These are phyloP conservation scores for Stagonosporopsis vannaccii DNA, from an alignment of 2,329 filamentous ascomycete genomes.

Conservation along the genomic window DNA sequence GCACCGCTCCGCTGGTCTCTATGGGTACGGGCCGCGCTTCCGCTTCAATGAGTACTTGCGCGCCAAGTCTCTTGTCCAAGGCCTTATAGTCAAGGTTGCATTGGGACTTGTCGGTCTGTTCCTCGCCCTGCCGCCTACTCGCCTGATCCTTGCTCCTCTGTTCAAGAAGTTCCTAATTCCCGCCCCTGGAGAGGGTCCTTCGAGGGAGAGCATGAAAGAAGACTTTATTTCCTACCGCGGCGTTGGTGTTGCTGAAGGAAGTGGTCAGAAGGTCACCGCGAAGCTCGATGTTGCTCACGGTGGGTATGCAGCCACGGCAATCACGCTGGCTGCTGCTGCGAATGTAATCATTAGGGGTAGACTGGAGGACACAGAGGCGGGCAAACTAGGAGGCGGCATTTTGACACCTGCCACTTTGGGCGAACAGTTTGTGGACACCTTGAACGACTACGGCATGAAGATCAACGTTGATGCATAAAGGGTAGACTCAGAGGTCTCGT, in stretches of 20 bases:
- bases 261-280: constrained; percentile 62
- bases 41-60: constrained; percentile 64
- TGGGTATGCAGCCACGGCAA: constrained; percentile 72
- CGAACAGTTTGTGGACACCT: constrained; percentile 68
- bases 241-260: constrained; percentile 64
- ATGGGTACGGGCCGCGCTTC: constrained; percentile 65
- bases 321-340: constrained; percentile 70
- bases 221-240: constrained; percentile 70
- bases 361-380: constrained; percentile 55
- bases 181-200: constrained; percentile 42
- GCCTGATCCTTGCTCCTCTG: constrained; percentile 50
- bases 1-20: constrained; percentile 66
- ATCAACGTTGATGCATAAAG: constrained; percentile 46
- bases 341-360: constrained; percentile 69
- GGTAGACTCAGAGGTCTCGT: background rate
- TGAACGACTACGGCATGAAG: constrained; percentile 68
- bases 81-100: constrained; percentile 58
- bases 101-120: constrained; percentile 55
- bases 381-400: constrained; percentile 68
- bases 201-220: constrained; percentile 61
- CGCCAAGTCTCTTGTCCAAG: constrained; percentile 58
- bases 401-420: constrained; percentile 77
- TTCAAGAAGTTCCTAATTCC: constrained; percentile 41
- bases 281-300: constrained; percentile 66
- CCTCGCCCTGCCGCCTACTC: constrained; percentile 61